A percentile compares a stretch with the other conserved stretches of the same genome.
Evolutionary conservation across 768 basidiomycete genomes (phyloP).

Genomic region (Lactarius trivialis): DNA sequence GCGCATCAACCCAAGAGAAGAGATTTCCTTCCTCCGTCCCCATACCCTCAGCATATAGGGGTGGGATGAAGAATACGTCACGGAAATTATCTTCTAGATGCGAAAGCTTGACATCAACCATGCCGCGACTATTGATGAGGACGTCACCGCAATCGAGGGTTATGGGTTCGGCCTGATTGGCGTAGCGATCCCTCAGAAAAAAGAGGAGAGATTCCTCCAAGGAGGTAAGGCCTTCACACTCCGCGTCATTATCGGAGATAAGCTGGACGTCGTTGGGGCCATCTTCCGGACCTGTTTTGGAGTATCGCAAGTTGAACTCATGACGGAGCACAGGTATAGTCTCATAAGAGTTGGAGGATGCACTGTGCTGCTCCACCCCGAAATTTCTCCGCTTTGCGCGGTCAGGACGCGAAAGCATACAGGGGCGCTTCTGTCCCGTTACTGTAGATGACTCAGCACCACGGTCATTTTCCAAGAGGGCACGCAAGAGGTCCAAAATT

Average conservation of each 20-base stretch:
- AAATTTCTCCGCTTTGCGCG: constrained; percentile 3
- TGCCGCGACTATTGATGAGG: constrained; percentile 7
- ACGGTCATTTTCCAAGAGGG: neutral
- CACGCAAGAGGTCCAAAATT: constrained; percentile 8
- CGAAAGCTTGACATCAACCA: constrained; percentile 1
- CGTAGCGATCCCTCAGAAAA: constrained; percentile 10
- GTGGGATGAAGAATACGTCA: constrained; percentile 3
- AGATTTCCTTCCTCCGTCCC: constrained; percentile 9
- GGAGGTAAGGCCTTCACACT: constrained; percentile 1
- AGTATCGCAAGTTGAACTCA: constrained; percentile 17
- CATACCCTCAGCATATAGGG: constrained; percentile 6
- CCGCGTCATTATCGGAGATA: constrained; percentile 18
- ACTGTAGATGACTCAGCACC: neutral
- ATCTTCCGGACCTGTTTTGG: constrained; percentile 4
- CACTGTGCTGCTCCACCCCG: neutral
- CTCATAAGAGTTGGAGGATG: constrained; percentile 4
- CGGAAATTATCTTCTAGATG: constrained; percentile 12
- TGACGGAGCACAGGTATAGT: constrained; percentile 12
- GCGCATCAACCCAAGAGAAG: constrained; percentile 16
- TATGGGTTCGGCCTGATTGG: constrained; percentile 11
- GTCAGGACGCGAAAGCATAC: neutral
- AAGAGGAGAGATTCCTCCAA: constrained; percentile 12
- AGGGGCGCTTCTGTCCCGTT: constrained; percentile 15
- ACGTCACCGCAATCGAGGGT: constrained; percentile 19
- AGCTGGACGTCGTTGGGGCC: neutral